A percentile compares a stretch with the other conserved stretches of the same genome.
Evolutionary conservation across 208 protist genomes (phyloP).

Genomic region (Endotrypanum monterogeii): DNA sequence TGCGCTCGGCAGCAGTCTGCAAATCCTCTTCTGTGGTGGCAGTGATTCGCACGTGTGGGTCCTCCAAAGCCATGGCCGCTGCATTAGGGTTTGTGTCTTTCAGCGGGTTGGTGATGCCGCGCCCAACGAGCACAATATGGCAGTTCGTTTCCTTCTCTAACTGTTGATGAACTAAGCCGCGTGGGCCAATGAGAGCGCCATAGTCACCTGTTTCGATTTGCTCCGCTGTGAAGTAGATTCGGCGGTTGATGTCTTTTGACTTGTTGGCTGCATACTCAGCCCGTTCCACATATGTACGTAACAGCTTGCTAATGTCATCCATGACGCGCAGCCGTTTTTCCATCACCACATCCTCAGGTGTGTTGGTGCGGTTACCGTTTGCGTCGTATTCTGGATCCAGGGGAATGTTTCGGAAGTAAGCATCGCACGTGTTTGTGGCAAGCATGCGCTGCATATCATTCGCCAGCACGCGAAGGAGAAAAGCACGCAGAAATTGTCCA

Average conservation of each 20-base stretch:
- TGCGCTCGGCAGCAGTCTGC: constrained; percentile 81
- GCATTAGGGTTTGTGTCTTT: constrained; percentile 86
- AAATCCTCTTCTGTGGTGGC: constrained; percentile 87
- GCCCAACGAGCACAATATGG: constrained; percentile 90
- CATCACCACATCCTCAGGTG: constrained; percentile 63
- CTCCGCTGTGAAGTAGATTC: constrained; percentile 85
- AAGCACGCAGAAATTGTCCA: constrained; percentile 81
- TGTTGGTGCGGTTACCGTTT: constrained; percentile 83
- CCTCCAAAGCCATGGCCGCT: constrained; percentile 72
- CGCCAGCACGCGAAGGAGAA: constrained; percentile 75
- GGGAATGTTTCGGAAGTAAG: constrained; percentile 80
- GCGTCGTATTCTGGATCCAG: constrained; percentile 80
- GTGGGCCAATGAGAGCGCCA: constrained; percentile 89
- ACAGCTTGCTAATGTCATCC: constrained; percentile 70
- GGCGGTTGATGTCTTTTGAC: constrained; percentile 83
- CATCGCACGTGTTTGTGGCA: constrained; percentile 50
- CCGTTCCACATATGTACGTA: constrained; percentile 60
- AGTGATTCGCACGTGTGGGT: constrained; percentile 91
- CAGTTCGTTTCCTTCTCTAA: constrained; percentile 87
- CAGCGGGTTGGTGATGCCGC: constrained; percentile 90
- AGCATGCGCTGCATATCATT: constrained; percentile 84
- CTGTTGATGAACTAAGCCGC: constrained; percentile 88
- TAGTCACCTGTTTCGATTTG: constrained; percentile 88
- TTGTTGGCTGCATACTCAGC: constrained; percentile 42
- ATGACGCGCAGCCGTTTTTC: constrained; percentile 72